phyloP scores from a whole-genome alignment of 306 rosid genomes.

The Medicago arabica region DNA sequence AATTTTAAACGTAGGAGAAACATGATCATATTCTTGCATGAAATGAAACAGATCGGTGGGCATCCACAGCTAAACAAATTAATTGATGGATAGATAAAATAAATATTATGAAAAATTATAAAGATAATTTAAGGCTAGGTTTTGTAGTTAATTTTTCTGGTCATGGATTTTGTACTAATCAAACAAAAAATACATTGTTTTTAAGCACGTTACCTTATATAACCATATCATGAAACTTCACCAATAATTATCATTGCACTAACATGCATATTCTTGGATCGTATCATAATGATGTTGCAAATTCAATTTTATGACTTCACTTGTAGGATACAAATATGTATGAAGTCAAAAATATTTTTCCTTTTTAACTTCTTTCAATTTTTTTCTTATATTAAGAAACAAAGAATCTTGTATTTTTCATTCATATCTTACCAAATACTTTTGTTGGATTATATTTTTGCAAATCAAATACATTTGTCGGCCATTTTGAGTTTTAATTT shows the following conservation, averaged over 20 bases:
- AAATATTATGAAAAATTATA: background rate
- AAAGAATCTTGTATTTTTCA: background rate
- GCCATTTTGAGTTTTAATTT: conserved; percentile 1
- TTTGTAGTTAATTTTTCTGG: background rate
- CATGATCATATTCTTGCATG: background rate
- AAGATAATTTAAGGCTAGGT: background rate
- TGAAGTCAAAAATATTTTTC: background rate
- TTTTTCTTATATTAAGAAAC: background rate
- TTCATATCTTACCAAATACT: background rate
- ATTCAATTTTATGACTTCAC: conserved; percentile 1
- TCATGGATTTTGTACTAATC: background rate
- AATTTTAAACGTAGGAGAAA: background rate
- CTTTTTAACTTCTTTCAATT: background rate
- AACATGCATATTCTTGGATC: background rate
- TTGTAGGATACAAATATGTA: background rate
- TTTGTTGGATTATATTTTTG: background rate
- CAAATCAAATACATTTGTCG: conserved; percentile 1
- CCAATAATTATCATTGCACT: background rate
- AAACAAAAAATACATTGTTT: background rate
- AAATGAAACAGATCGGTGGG: background rate
- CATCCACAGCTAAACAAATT: background rate
- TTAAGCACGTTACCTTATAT: background rate
- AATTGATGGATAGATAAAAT: background rate
- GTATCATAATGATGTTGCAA: background rate
- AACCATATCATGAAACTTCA: background rate